Evolutionary conservation across 164 flowering plant genomes (phyloP).

Genomic region (Kingdonia uniflora): DNA sequence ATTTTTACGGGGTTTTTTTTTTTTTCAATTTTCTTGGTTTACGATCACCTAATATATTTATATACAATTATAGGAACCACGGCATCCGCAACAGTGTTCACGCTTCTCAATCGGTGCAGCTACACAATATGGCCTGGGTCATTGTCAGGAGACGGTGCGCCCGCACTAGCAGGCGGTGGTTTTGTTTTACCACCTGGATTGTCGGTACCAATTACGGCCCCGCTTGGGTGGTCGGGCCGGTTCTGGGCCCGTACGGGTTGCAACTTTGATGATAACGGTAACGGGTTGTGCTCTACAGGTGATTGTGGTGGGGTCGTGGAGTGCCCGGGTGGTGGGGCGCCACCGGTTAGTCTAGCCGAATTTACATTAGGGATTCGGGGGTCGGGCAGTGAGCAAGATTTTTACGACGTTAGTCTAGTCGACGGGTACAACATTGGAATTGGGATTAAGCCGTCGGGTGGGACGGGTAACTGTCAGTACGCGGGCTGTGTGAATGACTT

Average conservation of each 20-base stretch:
- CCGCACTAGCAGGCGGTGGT: conserved; percentile 49
- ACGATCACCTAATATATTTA: too few relatives aligned
- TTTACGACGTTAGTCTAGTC: conserved; percentile 91
- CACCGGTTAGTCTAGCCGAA: conserved; percentile 71
- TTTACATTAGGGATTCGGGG: conserved; percentile 45
- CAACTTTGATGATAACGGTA: conserved; percentile 53
- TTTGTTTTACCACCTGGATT: conserved; percentile 40
- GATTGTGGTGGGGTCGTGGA: conserved; percentile 52
- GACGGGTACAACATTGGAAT: conserved; percentile 88
- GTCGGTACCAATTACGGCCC: conserved; percentile 41
- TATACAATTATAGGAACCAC: conserved; percentile 4
- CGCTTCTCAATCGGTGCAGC: conserved; percentile 49
- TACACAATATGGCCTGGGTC: conserved; percentile 83
- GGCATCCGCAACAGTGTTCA: conserved; percentile 46
- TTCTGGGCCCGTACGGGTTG: conserved; percentile 91
- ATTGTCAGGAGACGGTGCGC: conserved; percentile 48
- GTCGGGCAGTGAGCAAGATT: conserved; percentile 37
- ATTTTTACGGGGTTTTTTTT: not conserved
- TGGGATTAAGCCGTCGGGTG: conserved; percentile 41
- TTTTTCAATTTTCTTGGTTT: too few relatives aligned
- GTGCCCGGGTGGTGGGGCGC: conserved; percentile 54
- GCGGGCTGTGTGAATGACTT: conserved; percentile 77
- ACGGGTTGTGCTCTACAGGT: conserved; percentile 69
- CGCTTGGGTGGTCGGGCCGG: conserved; percentile 84
- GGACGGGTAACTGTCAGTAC: conserved; percentile 66